These are phyloP conservation scores for Fraxinus nigra DNA, from an alignment of 305 asterid genomes.

Conservation along the genomic window DNA sequence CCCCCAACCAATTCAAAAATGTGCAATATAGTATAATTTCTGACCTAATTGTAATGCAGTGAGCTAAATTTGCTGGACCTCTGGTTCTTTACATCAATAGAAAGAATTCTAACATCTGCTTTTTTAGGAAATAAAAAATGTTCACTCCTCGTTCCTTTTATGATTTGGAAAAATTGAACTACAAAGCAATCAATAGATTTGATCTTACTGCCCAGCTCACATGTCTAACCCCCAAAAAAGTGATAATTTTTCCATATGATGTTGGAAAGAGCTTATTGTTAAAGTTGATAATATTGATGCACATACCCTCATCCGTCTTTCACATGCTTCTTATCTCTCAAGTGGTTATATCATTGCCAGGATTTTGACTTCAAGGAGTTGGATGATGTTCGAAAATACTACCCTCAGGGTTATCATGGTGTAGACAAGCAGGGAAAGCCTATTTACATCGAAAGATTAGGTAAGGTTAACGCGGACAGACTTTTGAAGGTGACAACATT, in stretches of 20 bases:
- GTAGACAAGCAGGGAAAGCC: constrained; percentile 62
- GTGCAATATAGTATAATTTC: neutral
- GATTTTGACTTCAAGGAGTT: constrained; percentile 51
- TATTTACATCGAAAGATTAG: constrained; percentile 60
- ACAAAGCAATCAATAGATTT: neutral
- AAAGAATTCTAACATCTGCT: neutral
- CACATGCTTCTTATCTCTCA: neutral
- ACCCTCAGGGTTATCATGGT: constrained; percentile 77
- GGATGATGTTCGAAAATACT: constrained; percentile 41
- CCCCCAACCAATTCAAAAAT: neutral
- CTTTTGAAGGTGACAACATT: constrained; percentile 50
- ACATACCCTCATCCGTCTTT: neutral
- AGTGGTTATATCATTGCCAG: constrained; percentile 27
- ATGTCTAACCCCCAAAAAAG: neutral
- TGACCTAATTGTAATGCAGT: neutral
- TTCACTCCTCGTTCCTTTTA: neutral
- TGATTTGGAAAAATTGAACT: neutral
- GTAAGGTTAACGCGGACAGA: constrained; percentile 42
- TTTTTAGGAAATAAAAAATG: neutral
- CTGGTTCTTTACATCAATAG: neutral
- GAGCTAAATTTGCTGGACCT: neutral
- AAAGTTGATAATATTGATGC: neutral
- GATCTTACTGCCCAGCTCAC: neutral
- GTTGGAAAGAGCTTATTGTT: neutral
- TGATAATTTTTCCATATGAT: neutral